Conservation (phyloP, 345 rosid species). For the Pugionium dolabratum region DNA sequence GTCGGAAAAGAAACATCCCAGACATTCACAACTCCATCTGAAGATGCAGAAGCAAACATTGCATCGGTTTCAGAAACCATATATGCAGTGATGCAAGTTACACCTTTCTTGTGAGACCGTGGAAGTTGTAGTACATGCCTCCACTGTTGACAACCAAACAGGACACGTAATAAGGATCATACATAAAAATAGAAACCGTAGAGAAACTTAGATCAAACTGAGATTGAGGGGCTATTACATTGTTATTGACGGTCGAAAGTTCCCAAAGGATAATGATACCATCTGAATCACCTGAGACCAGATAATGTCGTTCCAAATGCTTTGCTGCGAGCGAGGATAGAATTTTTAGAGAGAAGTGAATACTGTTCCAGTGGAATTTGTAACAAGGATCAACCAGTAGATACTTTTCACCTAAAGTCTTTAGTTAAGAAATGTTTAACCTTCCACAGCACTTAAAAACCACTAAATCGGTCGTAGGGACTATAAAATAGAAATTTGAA, state of each 20-base stretch:
- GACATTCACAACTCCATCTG: constrained; percentile 66
- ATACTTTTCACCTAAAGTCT: background rate
- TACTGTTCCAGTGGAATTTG: no score
- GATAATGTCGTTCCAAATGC: constrained; percentile 57
- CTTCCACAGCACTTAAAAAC: constrained; percentile 4
- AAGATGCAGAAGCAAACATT: constrained; percentile 77
- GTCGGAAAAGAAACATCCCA: constrained; percentile 67
- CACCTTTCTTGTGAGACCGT: constrained; percentile 81
- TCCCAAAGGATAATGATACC: constrained; percentile 80
- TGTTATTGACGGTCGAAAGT: constrained; percentile 50
- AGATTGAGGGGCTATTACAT: constrained; percentile 44
- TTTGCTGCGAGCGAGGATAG: constrained; percentile 49
- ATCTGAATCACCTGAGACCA: constrained; percentile 85
- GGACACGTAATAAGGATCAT: background rate
- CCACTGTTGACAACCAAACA: constrained; percentile 55
- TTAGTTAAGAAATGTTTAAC: background rate
- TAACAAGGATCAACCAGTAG: background rate
- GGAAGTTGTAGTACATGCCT: constrained; percentile 66
- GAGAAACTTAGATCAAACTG: background rate
- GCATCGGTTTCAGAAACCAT: constrained; percentile 66
- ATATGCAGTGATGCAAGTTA: constrained; percentile 72
- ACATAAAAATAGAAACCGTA: background rate
- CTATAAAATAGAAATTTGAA: constrained; percentile 16
- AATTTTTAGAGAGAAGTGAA: background rate
- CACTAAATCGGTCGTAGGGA: constrained; percentile 7